Evolutionary conservation across 139 green algal genomes (phyloP), one percentile per base, ranked within the genome.

Genomic region (Asterochloris erici): DNA sequence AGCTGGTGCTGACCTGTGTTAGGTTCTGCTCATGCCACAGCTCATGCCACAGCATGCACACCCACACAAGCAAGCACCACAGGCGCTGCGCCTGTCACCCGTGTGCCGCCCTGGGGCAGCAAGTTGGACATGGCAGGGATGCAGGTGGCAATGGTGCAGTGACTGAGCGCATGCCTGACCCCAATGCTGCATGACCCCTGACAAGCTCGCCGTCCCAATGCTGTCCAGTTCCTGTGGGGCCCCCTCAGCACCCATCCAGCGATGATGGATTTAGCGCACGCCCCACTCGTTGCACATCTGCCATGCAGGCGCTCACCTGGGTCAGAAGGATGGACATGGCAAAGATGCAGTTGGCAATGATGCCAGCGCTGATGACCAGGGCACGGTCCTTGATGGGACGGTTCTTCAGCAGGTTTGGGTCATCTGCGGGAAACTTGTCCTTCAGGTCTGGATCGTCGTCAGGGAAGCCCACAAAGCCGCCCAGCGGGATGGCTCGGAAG

Each of bases 401-500:
- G 90, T 99, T 99, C 61, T 91, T 93, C 64, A 99, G 88, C 79
- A 99, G 89, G 89, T 99, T 85, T 29, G 97, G 96, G 91, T 99
- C 96, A 84, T 98, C 95, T 77, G 86, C 60, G 28, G 63, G 69
- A 17, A 77, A 81, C 24, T 78, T 78, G 16, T 81, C 68, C 26
- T 83, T 73, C 64, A 73, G 88, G 63, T 96, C 86, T 61, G 90
- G 90, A 81, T 99, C 97, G 79, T 99, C 96, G 76, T 99, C 97
- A 0, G 97, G 97, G 86, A 99, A 99, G 23, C 90, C 95, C 54
- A 99, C 97, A 84, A 95, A 99, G 24, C 97, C 97, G 21, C 97
- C 97, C 74, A 99, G 86, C 0, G 97, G 97, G 17, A 99, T 90
- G 1, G 91, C 90, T 16, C 96, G 84, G 24, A 99, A 79, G 13